phyloP scores from a whole-genome alignment of 257 asterid species.

The Jaltomata sinuosa region DNA sequence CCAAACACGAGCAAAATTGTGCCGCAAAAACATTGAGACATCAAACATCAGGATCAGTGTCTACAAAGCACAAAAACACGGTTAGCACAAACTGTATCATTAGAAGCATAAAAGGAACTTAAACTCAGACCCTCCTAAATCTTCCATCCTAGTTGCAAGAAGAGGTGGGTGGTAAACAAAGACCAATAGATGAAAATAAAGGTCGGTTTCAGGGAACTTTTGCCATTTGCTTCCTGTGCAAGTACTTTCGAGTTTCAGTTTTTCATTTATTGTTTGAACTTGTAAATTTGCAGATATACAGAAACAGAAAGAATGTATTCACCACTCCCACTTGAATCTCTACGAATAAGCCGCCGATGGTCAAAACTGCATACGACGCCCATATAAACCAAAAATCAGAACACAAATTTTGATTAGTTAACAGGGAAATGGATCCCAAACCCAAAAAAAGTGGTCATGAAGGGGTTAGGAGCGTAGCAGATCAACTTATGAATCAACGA shows the following conservation, averaged over 20 bases:
- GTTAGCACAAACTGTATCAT: conserved; percentile 7
- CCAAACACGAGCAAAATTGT: conserved; percentile 77
- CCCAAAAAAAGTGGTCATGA: background rate
- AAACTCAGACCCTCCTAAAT: background rate
- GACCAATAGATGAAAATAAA: background rate
- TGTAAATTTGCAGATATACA: background rate
- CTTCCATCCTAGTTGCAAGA: background rate
- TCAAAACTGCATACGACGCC: background rate
- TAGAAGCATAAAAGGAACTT: background rate
- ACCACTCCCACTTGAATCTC: background rate
- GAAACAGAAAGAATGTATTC: background rate
- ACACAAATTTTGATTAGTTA: background rate
- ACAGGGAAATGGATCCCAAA: background rate
- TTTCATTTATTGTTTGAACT: background rate
- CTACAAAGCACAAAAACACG: conserved; percentile 36
- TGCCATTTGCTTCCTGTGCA: background rate
- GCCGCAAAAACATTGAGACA: conserved; percentile 67
- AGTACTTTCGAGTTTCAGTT: background rate
- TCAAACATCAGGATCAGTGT: conserved; percentile 86
- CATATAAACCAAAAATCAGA: background rate
- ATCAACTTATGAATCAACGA: background rate
- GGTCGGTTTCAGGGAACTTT: background rate
- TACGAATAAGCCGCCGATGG: background rate
- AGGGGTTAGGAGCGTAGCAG: background rate
- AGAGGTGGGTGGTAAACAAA: background rate